Conservation (phyloP, 1,284 basidiomycete species). For the Melanopsichium pennsylvanicum region DNA sequence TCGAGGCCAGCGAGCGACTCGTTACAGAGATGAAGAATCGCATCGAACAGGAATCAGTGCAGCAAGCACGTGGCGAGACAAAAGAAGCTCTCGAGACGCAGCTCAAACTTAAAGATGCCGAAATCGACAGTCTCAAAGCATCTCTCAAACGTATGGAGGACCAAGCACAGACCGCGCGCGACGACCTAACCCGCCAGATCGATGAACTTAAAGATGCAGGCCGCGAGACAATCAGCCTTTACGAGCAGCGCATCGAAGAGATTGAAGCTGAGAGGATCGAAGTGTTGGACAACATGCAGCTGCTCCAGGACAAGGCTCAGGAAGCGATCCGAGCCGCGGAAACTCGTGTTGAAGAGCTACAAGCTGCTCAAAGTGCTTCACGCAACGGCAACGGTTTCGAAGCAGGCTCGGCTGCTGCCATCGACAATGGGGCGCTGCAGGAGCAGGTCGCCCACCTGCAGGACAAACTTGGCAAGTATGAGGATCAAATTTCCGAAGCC, state of each 20-base stretch:
- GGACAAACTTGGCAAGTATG: slow-evolving; percentile 76
- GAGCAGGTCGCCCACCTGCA: slow-evolving; percentile 88
- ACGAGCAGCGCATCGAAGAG: slow-evolving; percentile 40
- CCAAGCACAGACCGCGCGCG: slow-evolving; percentile 50
- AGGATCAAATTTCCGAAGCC: slow-evolving; percentile 85
- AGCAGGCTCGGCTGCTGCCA: slow-evolving; percentile 71
- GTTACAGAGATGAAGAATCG: slow-evolving; percentile 33
- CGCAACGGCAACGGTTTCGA: slow-evolving; percentile 11
- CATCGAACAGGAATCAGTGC: slow-evolving; percentile 36
- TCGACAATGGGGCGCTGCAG: slow-evolving; percentile 88
- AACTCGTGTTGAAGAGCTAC: slow-evolving; percentile 74
- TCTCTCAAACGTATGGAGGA: slow-evolving; percentile 55
- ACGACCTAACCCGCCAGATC: slow-evolving; percentile 70
- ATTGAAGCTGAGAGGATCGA: slow-evolving; percentile 64
- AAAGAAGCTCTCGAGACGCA: slow-evolving; percentile 43
- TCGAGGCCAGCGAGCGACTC: slow-evolving; percentile 46
- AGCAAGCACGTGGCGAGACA: slow-evolving; percentile 33
- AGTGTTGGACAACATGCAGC: slow-evolving; percentile 44
- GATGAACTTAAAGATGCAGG: slow-evolving; percentile 83
- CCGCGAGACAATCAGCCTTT: slow-evolving; percentile 70
- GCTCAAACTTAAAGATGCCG: slow-evolving; percentile 52
- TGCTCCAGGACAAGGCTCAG: slow-evolving; percentile 74
- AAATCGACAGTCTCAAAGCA: slow-evolving; percentile 51
- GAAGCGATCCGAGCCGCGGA: slow-evolving; percentile 78
- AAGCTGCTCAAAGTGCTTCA: slow-evolving; percentile 18